Percentiles rank a stretch among this genome's conserved stretches.
phyloP scores from a whole-genome alignment of 2,329 filamentous ascomycete genomes.

The Cladosporium austrohemisphaericum region DNA sequence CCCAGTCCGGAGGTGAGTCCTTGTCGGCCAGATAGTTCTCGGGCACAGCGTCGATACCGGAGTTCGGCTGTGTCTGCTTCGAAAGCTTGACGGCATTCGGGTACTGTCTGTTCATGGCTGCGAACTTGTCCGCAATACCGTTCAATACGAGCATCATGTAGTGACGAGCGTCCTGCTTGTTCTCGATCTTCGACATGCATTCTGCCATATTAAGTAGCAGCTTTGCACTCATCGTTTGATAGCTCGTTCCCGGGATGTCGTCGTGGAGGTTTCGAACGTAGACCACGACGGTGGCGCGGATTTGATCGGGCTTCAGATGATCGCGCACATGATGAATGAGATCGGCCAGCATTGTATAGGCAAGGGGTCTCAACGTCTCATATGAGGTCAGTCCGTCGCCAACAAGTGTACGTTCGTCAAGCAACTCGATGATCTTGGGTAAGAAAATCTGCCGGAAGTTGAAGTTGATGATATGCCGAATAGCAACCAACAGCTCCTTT shows the following conservation, averaged over 20 bases:
- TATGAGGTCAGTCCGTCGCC: slow-evolving; percentile 95
- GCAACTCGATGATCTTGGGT: slow-evolving; percentile 86
- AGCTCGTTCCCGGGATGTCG: slow-evolving; percentile 84
- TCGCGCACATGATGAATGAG: slow-evolving; percentile 96
- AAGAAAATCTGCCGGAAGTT: slow-evolving; percentile 96
- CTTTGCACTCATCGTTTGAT: slow-evolving; percentile 99
- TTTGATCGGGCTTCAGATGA: slow-evolving; percentile 81
- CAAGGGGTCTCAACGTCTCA: slow-evolving; percentile 90
- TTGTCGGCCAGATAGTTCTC: slow-evolving; percentile 85
- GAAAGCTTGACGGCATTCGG: slow-evolving; percentile 92
- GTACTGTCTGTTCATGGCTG: slow-evolving; percentile 95
- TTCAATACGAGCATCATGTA: slow-evolving; percentile 97
- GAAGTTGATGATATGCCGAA: slow-evolving; percentile 98
- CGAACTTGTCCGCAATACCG: slow-evolving; percentile 97
- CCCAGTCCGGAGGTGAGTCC: slow-evolving; percentile 82
- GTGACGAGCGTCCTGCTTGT: slow-evolving; percentile 91
- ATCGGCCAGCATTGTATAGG: slow-evolving; percentile 97
- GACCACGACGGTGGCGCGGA: slow-evolving; percentile 90
- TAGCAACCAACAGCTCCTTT: slow-evolving; percentile 93
- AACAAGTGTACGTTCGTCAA: slow-evolving; percentile 91
- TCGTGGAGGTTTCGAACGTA: slow-evolving; percentile 96
- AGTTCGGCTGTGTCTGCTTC: slow-evolving; percentile 63
- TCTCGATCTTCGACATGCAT: slow-evolving; percentile 87
- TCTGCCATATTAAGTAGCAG: slow-evolving; percentile 96
- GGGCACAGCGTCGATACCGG: slow-evolving; percentile 57